A percentile compares a stretch with the other conserved stretches of the same genome.
Evolutionary conservation across 1,284 basidiomycete genomes (phyloP).

Genomic region (Paramarasmius palmivorus): DNA sequence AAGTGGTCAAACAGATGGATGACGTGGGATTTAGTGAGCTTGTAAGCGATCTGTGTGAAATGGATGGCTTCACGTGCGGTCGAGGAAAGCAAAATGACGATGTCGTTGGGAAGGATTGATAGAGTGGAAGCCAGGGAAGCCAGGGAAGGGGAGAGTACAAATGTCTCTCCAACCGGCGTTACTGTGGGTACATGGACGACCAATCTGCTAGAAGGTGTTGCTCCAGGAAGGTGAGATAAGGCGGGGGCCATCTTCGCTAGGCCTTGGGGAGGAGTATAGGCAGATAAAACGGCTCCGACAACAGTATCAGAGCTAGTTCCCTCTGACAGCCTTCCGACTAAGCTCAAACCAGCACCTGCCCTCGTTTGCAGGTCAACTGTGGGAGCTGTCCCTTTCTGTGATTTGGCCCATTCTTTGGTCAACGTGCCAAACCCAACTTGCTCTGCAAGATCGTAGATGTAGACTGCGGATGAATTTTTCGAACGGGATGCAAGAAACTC

Average conservation of each 20-base stretch:
- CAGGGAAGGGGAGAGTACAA: constrained; percentile 72
- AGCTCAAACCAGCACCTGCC: constrained; percentile 80
- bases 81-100: constrained; percentile 81
- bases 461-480: constrained; percentile 62
- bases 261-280: constrained; percentile 76
- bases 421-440: constrained; percentile 75
- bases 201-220: constrained; percentile 64
- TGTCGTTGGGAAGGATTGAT: constrained; percentile 62
- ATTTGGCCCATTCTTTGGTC: constrained; percentile 60
- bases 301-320: constrained; percentile 68
- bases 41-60: constrained; percentile 69
- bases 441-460: constrained; percentile 80
- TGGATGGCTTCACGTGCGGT: constrained; percentile 79
- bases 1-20: constrained; percentile 82
- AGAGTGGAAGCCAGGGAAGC: constrained; percentile 65
- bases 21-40: constrained; percentile 60
- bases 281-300: constrained; percentile 63
- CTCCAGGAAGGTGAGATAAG: constrained; percentile 61
- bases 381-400: constrained; percentile 44
- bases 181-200: constrained; percentile 79
- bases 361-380: constrained; percentile 82
- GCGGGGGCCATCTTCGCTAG: constrained; percentile 78
- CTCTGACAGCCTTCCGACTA: constrained; percentile 82
- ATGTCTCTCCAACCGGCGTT: constrained; percentile 62
- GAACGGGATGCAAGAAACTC: constrained; percentile 65